phyloP scores from a whole-genome alignment of 768 basidiomycete species.

The Lyophyllum semitale region DNA sequence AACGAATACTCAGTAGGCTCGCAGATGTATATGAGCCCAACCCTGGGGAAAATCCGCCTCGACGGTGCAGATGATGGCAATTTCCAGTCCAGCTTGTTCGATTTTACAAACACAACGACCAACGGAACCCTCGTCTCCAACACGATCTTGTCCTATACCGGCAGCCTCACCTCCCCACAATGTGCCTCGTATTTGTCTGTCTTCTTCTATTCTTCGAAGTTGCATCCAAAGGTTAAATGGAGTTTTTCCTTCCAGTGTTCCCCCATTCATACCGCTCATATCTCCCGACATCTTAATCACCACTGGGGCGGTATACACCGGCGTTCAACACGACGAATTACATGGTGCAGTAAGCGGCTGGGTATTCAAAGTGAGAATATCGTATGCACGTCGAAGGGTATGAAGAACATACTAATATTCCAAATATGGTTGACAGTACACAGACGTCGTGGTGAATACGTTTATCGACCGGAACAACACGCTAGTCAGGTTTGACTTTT shows the following conservation, averaged over 20 bases:
- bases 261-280: conserved; percentile 26
- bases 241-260: conserved; percentile 5
- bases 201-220: neutral
- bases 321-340: conserved; percentile 25
- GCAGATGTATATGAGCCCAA: conserved; percentile 30
- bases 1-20: conserved; percentile 1
- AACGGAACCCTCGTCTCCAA: conserved; percentile 29
- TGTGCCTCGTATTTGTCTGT: conserved; percentile 29
- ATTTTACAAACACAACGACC: conserved; percentile 26
- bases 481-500: conserved; percentile 29
- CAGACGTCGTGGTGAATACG: conserved; percentile 7
- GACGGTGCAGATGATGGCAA: conserved; percentile 24
- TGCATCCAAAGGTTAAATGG: neutral
- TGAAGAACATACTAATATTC: neutral
- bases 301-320: conserved; percentile 26
- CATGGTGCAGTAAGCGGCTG: conserved; percentile 24
- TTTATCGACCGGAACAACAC: conserved; percentile 26
- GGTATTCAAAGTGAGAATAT: conserved; percentile 12
- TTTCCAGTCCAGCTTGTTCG: conserved; percentile 25
- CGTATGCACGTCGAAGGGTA: neutral
- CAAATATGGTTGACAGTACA: neutral
- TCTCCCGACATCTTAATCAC: conserved; percentile 23
- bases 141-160: conserved; percentile 19
- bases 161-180: conserved; percentile 17
- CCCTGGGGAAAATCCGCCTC: conserved; percentile 23